Evolutionary conservation across 108 stramenopile genomes (phyloP).

Genomic region (Fragilaria crotonensis): DNA sequence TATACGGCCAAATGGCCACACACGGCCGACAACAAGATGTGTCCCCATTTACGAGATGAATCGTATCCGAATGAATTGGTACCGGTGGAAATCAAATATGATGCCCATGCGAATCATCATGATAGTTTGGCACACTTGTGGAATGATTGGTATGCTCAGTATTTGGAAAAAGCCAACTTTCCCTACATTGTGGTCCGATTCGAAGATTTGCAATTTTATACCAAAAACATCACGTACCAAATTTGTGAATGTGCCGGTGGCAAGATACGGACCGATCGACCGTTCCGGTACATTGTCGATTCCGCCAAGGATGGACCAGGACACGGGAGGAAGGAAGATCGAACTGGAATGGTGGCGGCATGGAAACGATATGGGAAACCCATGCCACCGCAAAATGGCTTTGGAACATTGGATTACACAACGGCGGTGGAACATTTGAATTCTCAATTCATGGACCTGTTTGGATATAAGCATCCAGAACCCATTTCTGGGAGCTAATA

Average conservation of each 20-base stretch:
- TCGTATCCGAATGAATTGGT: background rate
- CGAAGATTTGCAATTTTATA: conserved; percentile 77
- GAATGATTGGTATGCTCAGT: conserved; percentile 66
- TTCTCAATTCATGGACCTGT: conserved; percentile 36
- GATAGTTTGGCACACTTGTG: conserved; percentile 52
- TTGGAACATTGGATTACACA: conserved; percentile 42
- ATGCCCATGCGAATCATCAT: conserved; percentile 34
- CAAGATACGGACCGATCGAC: conserved; percentile 35
- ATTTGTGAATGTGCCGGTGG: conserved; percentile 76
- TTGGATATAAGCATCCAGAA: conserved; percentile 56
- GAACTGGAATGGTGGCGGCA: conserved; percentile 55
- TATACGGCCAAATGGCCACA: conserved; percentile 65
- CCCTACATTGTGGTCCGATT: conserved; percentile 79
- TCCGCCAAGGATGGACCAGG: conserved; percentile 73
- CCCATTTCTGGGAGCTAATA: too few relatives aligned
- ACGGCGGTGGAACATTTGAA: conserved; percentile 29
- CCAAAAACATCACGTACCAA: conserved; percentile 36
- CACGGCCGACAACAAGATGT: background rate
- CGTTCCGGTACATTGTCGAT: conserved; percentile 50
- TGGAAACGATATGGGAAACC: conserved; percentile 70
- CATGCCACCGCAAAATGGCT: conserved; percentile 31
- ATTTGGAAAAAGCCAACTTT: conserved; percentile 44
- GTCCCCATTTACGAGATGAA: conserved; percentile 3
- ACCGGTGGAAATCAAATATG: conserved; percentile 52
- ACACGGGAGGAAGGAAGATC: conserved; percentile 45